Percentiles rank a stretch among this genome's conserved stretches.
Conservation (phyloP, 1,139 yeast genomes). For the Arxiozyma bovina region DNA sequence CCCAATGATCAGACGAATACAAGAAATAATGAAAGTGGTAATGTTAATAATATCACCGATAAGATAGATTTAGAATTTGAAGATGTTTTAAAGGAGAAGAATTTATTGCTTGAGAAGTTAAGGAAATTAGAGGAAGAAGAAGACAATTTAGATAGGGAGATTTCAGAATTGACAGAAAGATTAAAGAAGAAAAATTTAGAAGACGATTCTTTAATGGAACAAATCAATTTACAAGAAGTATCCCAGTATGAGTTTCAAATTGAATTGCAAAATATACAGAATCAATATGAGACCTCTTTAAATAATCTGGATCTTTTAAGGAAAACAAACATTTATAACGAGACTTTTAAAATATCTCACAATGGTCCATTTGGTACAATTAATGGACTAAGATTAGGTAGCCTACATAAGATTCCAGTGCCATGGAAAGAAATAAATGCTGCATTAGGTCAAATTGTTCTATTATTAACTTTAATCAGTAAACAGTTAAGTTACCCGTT, state of each 20-base stretch:
- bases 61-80: slow-evolving; percentile 22
- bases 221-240: slow-evolving; percentile 46
- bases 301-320: slow-evolving; percentile 62
- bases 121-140: slow-evolving; percentile 34
- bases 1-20: slow-evolving; percentile 13
- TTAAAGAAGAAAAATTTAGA: slow-evolving; percentile 35
- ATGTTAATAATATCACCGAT: not conserved
- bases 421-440: slow-evolving; percentile 93
- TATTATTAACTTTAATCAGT: slow-evolving; percentile 58
- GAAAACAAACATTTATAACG: slow-evolving; percentile 70
- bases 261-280: slow-evolving; percentile 52
- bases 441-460: slow-evolving; percentile 77
- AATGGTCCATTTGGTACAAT: slow-evolving; percentile 83
- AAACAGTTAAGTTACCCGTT: slow-evolving; percentile 49
- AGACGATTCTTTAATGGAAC: slow-evolving; percentile 35
- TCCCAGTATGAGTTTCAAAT: slow-evolving; percentile 41
- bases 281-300: slow-evolving; percentile 52
- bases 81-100: slow-evolving; percentile 27
- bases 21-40: not conserved
- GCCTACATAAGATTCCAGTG: slow-evolving; percentile 45
- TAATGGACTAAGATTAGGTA: slow-evolving; percentile 74
- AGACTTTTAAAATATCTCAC: slow-evolving; percentile 71
- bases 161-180: slow-evolving; percentile 39
- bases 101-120: slow-evolving; percentile 31
- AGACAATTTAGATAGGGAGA: slow-evolving; percentile 33